Conservation (phyloP, 2,329 filamentous ascomycete genomes). For the Alternaria atra region DNA sequence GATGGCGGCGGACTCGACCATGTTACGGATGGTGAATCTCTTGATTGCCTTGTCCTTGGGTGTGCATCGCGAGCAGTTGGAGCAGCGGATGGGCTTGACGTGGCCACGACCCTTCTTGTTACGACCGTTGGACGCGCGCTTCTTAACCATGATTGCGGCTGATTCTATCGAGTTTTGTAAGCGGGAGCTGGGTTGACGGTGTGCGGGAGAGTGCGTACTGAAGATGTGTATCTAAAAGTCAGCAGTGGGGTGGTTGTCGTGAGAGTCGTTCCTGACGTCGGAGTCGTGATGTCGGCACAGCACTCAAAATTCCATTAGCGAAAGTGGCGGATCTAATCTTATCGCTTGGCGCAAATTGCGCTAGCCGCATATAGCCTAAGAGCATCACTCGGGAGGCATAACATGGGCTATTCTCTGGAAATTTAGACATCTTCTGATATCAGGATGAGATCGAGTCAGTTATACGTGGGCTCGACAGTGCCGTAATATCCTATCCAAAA, state of each 20-base stretch:
- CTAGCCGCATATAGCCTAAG: slow-evolving; percentile 6
- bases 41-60: slow-evolving; percentile 99
- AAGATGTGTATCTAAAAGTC: slow-evolving; percentile 50
- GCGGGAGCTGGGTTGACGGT: slow-evolving; percentile 12
- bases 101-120: slow-evolving; percentile 99
- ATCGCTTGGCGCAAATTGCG: slow-evolving; percentile 37
- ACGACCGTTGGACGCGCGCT: slow-evolving; percentile 84
- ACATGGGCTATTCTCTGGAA: too few species aligned
- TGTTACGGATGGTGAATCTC: slow-evolving; percentile 99
- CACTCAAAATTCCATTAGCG: slow-evolving; percentile 39
- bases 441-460: too few species aligned
- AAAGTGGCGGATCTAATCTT: slow-evolving; percentile 38
- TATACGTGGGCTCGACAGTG: too few species aligned
- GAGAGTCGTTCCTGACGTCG: slow-evolving; percentile 34
- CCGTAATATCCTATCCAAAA: too few species aligned
- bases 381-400: neutral
- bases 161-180: slow-evolving; percentile 51
- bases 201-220: slow-evolving; percentile 37
- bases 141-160: slow-evolving; percentile 75
- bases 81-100: slow-evolving; percentile 98
- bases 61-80: slow-evolving; percentile 81
- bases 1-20: slow-evolving; percentile 99
- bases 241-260: slow-evolving; percentile 47
- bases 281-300: slow-evolving; percentile 22
- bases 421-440: too few species aligned